Base-by-base conservation (phyloP, 2,329 filamentous ascomycete genomes). In the Colletotrichum navitas region DNA sequence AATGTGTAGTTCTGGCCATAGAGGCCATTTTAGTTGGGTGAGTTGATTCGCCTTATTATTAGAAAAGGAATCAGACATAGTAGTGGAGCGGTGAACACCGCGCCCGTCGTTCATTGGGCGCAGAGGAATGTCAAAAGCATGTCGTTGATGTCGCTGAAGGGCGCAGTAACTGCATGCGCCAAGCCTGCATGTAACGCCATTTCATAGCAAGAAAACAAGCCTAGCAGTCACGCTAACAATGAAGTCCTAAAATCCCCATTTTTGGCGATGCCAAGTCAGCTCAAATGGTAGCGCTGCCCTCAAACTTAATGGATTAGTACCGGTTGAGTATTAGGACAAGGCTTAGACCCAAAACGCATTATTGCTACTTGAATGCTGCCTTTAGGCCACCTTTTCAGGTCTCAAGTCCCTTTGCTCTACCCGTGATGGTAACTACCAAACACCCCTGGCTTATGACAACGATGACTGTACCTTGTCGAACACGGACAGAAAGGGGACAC, bases 81-180 rank as follows among this genome's bases (percentile, higher is more conserved):
- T n/a, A n/a, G 26, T 14, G 41, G 26, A 7, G 18, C 29, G 41
- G 41, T 61, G 11, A 47, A 21, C 26, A 21, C 18, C 32, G n/a
- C 12, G 3, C 1, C 7, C 41, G 26, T 11, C n/a, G 12, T 32
- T 14, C 12, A 49, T 32, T 29, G 45, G 43, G n/a, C 49, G 14
- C 10, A 47, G 45, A 12, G 16, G 26, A 39, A 36, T 62, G 59
- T 51, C 45, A 39, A 21, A n/a, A 24, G 3, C 43, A 45, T 45
- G 43, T 43, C 6, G 41, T 21, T 4, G 43, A 62, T 62, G 59
- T 51, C 32, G 47, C 14, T 3, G 18, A 51, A 62, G 59, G 59
- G 59, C 59, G 59, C 45, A 39, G 29, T 24, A 21, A 24, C 21
- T n/a, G 2, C n/a, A 41, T 3, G 6, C 18, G 54, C 54, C n/a